Percentiles rank a stretch among this genome's conserved stretches.
phyloP scores from a whole-genome alignment of 768 basidiomycete genomes.

The Xerocomellus chrysenteron region DNA sequence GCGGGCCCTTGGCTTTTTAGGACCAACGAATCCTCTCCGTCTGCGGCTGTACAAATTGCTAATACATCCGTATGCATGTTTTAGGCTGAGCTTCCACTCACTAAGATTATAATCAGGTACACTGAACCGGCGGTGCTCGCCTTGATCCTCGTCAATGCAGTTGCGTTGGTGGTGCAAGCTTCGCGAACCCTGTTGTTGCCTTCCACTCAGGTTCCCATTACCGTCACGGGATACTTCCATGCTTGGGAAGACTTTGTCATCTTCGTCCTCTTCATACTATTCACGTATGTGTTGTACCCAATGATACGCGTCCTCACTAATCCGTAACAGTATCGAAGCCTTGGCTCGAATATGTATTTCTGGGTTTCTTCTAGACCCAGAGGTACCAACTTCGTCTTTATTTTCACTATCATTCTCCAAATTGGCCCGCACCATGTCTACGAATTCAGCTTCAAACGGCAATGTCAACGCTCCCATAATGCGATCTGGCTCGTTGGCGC shows the following conservation, averaged over 20 bases:
- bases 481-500: conserved; percentile 38
- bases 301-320: not conserved
- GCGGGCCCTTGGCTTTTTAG: conserved; percentile 73
- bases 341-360: conserved; percentile 87
- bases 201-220: conserved; percentile 40
- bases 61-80: conserved; percentile 60
- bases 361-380: conserved; percentile 86
- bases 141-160: conserved; percentile 80
- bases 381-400: conserved; percentile 52
- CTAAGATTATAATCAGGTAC: conserved; percentile 47
- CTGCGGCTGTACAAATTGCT: conserved; percentile 65
- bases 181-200: conserved; percentile 57
- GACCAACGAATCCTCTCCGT: conserved; percentile 64
- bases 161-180: conserved; percentile 80
- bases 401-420: conserved; percentile 42
- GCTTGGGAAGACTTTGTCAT: conserved; percentile 86
- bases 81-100: not conserved
- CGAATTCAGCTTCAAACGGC: conserved; percentile 28
- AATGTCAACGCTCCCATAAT: conserved; percentile 18
- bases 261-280: conserved; percentile 81
- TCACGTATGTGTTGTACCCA: conserved; percentile 60
- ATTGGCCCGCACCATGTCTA: conserved; percentile 23
- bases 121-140: conserved; percentile 85
- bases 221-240: conserved; percentile 75
- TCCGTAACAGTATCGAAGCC: conserved; percentile 65